Base-by-base conservation (phyloP, 169 alveolate genomes). In the Plasmodium inui region DNA sequence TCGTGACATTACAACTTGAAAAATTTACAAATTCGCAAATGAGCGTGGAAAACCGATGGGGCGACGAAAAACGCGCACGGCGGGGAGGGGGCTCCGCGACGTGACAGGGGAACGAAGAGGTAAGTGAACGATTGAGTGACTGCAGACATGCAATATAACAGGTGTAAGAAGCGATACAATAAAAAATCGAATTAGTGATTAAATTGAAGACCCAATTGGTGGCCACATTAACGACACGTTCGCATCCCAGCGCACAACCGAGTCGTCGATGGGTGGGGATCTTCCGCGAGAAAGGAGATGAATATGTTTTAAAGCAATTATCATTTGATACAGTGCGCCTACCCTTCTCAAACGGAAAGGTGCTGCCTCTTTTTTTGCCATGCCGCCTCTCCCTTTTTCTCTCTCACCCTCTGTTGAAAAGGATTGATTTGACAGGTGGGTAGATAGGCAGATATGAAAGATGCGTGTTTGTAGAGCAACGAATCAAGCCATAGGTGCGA, bases 11-110 rank as follows among this genome's bases (percentile, higher is more conserved):
- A 67, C 30, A 67, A n/a, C 39, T 67, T 67, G 76, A 22, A 67
- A 22, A 67, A 67, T 67, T 67, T 61, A 61, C 76, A 61, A 61
- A 61, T 61, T 61, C 76, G 14, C 76, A 67, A 67, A 67, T 67
- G n/a, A 26, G 37, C 37, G 76, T 67, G 37, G 76, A 26, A 19
- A 67, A 67, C 76, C 37, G 30, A 67, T 4, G 30, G 17, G 37
- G 37, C 1, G 37, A 9, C 30, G 5, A 67, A 28, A 22, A 67
- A 67, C n/a, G 76, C 19, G 1, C 74, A 61, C 74, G 32, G 57
- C 32, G 32, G 73, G 34, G 34, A 19, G 34, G 34, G 30, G 3
- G 73, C 32, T 19, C 22, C 34, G 0, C 76, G 76, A 67, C 28
- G 76, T 67, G 37, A 67, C 17, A 67, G 37, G 37, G 39, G 37